Evolutionary conservation across 371 early-diverging fungal genomes (phyloP), one percentile per base, ranked within the genome.

Genomic region (Haplosporangium sp.): DNA sequence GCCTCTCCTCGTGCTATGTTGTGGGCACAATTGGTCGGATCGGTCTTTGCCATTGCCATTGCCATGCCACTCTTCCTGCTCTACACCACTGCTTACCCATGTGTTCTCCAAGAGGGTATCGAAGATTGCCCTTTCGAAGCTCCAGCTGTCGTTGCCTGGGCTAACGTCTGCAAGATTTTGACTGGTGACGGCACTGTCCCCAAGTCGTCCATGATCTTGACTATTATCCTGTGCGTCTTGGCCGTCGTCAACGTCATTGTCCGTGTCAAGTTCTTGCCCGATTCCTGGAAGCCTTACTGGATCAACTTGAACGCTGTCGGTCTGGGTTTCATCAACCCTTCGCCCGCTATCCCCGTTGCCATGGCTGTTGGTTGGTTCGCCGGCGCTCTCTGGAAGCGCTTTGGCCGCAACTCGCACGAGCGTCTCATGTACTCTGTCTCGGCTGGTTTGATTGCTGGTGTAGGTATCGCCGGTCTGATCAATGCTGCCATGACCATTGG

Each of bases 391-490:
- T 93, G 93, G 93, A 80, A 84, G 70, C 73, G 74, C 1, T 21
- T 76, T n/a, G 59, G 51, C 46, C 74, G 81, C 38, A 58, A 18
- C 10, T 56, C 70, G 20, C 82, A 84, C 53, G 88, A 89, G 48
- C 64, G 85, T 38, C 82, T 82, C 40, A 82, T 86, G 85, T 89
- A 85, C 79, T 83, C 88, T 36, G 71, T 87, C 59, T 89, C 92
- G 54, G 86, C 85, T 72, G 94, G 94, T 67, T 51, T 91, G 52
- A 88, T 92, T 77, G 91, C 92, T 65, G 94, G 94, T 55, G 90
- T 89, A 69, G 94, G 94, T 73, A 87, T 92, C 58, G 85, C 87
- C 36, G 91, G 90, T 53, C 67, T 92, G 41, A 52, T 91, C 56
- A 81, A 86, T 45, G 91, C 91, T 21, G 82, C 89, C 36, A 83